phyloP scores from a whole-genome alignment of 257 asterid species.

The Solanum pinnatisectum region DNA sequence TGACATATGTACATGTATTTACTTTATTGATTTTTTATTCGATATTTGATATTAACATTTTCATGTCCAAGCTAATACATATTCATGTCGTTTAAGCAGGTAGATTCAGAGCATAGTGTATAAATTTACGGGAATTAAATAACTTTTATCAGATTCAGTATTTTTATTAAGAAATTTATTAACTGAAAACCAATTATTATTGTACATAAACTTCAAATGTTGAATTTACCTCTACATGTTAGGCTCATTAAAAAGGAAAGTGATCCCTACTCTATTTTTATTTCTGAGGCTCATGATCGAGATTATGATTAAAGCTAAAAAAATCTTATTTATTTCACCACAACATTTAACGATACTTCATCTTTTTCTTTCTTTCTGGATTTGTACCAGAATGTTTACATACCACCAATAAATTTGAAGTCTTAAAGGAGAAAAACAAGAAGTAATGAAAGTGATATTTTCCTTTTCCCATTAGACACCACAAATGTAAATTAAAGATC shows the following conservation, averaged over 20 bases:
- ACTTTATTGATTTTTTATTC: not conserved
- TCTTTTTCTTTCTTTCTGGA: not conserved
- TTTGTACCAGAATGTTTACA: not conserved
- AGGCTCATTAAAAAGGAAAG: not conserved
- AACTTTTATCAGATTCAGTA: not conserved
- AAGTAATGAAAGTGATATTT: not conserved
- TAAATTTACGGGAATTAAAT: fast-evolving
- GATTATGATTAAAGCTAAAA: not conserved
- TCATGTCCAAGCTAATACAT: not conserved
- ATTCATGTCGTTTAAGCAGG: not conserved
- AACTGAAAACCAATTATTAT: not conserved
- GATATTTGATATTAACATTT: fast-evolving
- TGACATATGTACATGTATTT: not conserved
- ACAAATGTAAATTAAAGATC: not conserved
- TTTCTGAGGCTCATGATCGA: not conserved
- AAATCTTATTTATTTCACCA: not conserved
- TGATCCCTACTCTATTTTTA: not conserved
- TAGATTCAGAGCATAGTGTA: not conserved
- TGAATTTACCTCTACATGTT: fast-evolving
- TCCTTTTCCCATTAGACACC: not conserved
- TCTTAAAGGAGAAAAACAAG: not conserved
- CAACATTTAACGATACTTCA: not conserved
- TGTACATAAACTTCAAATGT: not conserved
- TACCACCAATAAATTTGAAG: not conserved
- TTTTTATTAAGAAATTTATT: not conserved